Evolutionary conservation across 441 rosid species (phyloP).

Genomic region (Brassica balearica): DNA sequence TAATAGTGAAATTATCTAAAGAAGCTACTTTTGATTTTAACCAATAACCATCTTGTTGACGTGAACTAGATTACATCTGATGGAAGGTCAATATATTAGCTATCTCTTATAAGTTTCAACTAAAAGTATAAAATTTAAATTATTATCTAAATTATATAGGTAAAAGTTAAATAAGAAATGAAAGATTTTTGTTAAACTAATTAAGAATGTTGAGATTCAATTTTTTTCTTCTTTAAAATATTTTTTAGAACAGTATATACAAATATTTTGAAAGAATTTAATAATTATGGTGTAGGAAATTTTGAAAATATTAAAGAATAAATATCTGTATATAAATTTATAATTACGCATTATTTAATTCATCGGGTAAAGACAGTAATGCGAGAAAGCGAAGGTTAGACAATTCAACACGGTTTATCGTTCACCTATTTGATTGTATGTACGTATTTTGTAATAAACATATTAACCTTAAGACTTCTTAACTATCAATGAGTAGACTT

Average conservation of each 20-base stretch:
- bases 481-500: constrained; percentile 28
- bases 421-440: constrained; percentile 21
- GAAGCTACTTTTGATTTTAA: background rate
- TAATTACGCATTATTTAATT: constrained; percentile 14
- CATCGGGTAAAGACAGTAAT: constrained; percentile 21
- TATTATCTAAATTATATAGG: background rate
- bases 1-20: background rate
- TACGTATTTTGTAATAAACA: constrained; percentile 15
- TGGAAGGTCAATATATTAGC: background rate
- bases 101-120: background rate
- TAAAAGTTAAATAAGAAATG: background rate
- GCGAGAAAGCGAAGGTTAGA: constrained; percentile 35
- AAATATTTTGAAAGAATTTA: background rate
- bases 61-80: background rate
- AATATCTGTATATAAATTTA: background rate
- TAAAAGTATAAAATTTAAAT: background rate
- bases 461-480: constrained; percentile 28
- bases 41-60: background rate
- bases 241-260: background rate
- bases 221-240: background rate
- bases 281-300: background rate
- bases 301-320: background rate
- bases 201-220: background rate
- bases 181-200: background rate
- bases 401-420: constrained; percentile 39